Conservation (phyloP, 2,329 filamentous ascomycete species). For the Westerdykella sp. region DNA sequence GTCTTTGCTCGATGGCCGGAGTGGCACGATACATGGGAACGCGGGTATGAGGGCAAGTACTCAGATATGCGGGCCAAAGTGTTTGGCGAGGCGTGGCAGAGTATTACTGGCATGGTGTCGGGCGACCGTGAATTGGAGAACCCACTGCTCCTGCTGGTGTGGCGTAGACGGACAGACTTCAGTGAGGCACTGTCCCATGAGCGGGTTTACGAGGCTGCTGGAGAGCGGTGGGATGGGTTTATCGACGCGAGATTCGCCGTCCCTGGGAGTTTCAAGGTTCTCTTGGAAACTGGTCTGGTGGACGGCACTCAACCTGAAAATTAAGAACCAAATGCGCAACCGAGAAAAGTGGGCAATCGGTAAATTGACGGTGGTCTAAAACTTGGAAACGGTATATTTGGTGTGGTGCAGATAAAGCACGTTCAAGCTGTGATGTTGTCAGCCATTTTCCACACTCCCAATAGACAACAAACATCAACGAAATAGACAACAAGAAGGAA, state of each 20-base stretch:
- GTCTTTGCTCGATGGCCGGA: slow-evolving; percentile 9
- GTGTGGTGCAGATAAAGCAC: too few relatives aligned
- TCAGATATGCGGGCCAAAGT: slow-evolving; percentile 2
- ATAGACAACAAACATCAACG: too few relatives aligned
- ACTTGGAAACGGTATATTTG: too few relatives aligned
- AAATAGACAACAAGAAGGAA: too few relatives aligned
- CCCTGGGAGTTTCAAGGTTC: slow-evolving; percentile 8
- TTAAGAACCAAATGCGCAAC: too few relatives aligned
- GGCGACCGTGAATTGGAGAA: slow-evolving; percentile 7
- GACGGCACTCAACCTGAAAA: not conserved
- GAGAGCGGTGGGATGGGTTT: slow-evolving; percentile 12
- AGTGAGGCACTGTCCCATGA: not conserved
- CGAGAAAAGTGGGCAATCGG: too few relatives aligned
- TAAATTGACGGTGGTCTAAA: too few relatives aligned
- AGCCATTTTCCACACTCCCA: too few relatives aligned
- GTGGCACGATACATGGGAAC: slow-evolving; percentile 3
- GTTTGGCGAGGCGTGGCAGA: slow-evolving; percentile 10
- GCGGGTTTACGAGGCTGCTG: slow-evolving; percentile 6
- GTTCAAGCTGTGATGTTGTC: too few relatives aligned
- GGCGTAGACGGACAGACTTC: slow-evolving; percentile 2
- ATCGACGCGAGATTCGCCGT: slow-evolving; percentile 11
- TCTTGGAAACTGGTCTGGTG: slow-evolving; percentile 2
- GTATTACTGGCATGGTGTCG: slow-evolving; percentile 12
- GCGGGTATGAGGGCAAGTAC: slow-evolving; percentile 4
- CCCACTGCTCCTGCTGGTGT: slow-evolving; percentile 8